Evolutionary conservation across 371 early-diverging fungal genomes (phyloP).

Genomic region (Mortierella sp.): DNA sequence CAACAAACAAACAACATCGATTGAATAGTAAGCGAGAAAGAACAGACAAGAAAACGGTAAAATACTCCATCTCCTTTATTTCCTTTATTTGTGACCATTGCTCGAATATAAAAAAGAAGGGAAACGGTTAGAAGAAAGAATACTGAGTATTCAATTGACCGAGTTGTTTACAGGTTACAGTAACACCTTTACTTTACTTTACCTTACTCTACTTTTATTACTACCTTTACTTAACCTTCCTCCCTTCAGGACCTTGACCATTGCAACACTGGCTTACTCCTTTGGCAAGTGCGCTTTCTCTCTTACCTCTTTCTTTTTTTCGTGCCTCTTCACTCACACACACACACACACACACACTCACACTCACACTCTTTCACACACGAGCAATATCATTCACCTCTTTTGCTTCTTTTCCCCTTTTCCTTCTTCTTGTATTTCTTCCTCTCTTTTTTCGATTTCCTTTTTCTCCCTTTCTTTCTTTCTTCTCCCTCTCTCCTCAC

Average conservation of each 20-base stretch:
- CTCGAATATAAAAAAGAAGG: not conserved
- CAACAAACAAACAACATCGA: not conserved
- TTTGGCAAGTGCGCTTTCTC: not conserved
- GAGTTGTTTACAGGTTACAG: not conserved
- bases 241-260: not conserved
- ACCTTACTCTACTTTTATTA: not conserved
- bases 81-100: not conserved
- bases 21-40: slow-evolving; percentile 10
- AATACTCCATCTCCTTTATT: not conserved
- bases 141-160: not conserved
- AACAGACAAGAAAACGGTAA: not conserved
- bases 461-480: not conserved
- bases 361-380: not conserved
- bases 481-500: not conserved
- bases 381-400: not conserved
- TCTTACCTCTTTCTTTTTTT: not conserved
- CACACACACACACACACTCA: not conserved
- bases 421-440: not conserved
- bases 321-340: no score
- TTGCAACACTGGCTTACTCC: no score
- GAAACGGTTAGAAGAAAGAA: not conserved
- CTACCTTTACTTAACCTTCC: not conserved
- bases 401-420: not conserved
- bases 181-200: not conserved
- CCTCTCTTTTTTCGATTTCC: not conserved